phyloP scores from a whole-genome alignment of 257 asterid species.

The Solanum habrochaites region DNA sequence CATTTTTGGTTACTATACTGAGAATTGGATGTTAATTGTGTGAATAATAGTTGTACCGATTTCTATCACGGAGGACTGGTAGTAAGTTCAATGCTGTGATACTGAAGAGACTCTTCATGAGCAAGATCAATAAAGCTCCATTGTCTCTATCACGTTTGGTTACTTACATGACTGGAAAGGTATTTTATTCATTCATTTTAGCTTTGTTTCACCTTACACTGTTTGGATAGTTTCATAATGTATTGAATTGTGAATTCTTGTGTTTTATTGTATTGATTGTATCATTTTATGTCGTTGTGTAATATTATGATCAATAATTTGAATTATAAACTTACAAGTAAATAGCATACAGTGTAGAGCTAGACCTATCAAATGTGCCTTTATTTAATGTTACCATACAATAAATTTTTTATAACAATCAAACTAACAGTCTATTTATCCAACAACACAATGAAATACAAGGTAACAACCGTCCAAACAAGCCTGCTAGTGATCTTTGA shows the following conservation, averaged over 20 bases:
- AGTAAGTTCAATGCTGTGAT: slow-evolving; percentile 79
- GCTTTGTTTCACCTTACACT: neutral
- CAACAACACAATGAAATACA: neutral
- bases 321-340: neutral
- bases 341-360: neutral
- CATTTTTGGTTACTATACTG: neutral
- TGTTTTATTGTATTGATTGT: neutral
- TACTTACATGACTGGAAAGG: slow-evolving; percentile 65
- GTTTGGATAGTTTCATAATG: neutral
- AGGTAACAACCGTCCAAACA: neutral
- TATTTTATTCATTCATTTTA: neutral
- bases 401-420: neutral
- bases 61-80: slow-evolving; percentile 82
- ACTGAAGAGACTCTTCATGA: slow-evolving; percentile 82
- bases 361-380: neutral
- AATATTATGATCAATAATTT: neutral
- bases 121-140: slow-evolving; percentile 80
- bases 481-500: neutral
- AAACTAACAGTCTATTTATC: too few relatives aligned
- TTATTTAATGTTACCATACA: neutral
- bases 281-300: neutral
- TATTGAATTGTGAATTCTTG: neutral
- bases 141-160: slow-evolving; percentile 74
- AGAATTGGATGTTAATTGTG: neutral
- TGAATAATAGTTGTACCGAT: slow-evolving; percentile 55